Evolutionary conservation across 1,284 basidiomycete species (phyloP), one percentile per base, ranked within the genome.

Genomic region (Ceratobasidium sp.): DNA sequence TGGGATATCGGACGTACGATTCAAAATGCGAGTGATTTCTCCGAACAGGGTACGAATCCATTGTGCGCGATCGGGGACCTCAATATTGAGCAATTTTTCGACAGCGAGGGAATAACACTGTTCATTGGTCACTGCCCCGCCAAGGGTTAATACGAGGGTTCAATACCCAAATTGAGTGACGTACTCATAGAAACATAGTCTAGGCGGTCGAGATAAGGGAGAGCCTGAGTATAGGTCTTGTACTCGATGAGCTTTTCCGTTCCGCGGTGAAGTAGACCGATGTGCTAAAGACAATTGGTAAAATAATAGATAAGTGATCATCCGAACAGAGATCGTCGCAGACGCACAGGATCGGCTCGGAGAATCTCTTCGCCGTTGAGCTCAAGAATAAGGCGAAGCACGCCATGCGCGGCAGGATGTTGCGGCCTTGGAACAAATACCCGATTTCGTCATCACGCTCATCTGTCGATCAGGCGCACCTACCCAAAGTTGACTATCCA

Each of bases 181-280:
- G 71, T 81, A 96, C 95, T 98, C 97, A 99, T 99, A 67, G 97
- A 98, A 76, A 98, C 96, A 82, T 99, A 99, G 88, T 99, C 97
- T 79, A 99, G 89, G 82, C 97, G 95, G 85, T 99, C 97, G 85
- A 99, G 99, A 87, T 99, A 99, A 1, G 97, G 98, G n/a, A 98
- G 87, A 1, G 97, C 97, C 87, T 99, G 98, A 17, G 92, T 95
- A 84, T 99, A 99, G 11, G 93, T 99, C 88, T 99, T 99, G 90
- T 97, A 98, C 86, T 99, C 97, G 82, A 99, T 99, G 76, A 99
- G 89, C 86, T 99, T 99, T 85, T 99, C 97, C 22, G 97, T 99
- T 51, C 97, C 97, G 82, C 98, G 92, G 85, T 99, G 97, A 77
- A 99, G 89, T 54, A 99, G 89, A 79, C 97, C 98, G 81, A 99